Evolutionary conservation across 768 basidiomycete genomes (phyloP).

Genomic region (Cystobasidiopsis lactophilus): DNA sequence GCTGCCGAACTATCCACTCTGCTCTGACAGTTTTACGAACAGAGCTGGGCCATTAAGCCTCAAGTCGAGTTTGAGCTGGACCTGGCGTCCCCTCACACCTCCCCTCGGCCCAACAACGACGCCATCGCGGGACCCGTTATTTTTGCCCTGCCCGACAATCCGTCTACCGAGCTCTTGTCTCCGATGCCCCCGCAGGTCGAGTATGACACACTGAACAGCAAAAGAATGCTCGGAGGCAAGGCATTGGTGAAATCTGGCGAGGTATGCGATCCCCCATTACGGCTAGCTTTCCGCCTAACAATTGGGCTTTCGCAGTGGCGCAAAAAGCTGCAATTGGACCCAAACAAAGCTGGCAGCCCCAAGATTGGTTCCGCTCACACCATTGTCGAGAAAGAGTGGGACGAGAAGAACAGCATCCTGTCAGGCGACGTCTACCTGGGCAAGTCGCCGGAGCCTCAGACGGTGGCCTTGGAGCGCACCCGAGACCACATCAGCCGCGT

Average conservation of each 20-base stretch:
- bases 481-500: too few relatives aligned
- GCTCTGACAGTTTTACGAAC: neutral
- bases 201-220: slow-evolving; percentile 1
- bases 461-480: neutral
- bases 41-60: neutral
- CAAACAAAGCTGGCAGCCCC: neutral
- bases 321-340: neutral
- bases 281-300: too few relatives aligned
- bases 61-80: neutral
- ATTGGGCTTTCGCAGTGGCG: neutral
- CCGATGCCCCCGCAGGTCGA: neutral
- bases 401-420: neutral
- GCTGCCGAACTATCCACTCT: neutral
- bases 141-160: neutral
- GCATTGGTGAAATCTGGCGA: neutral
- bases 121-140: neutral
- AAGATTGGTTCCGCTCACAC: neutral
- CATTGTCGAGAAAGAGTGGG: neutral
- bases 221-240: neutral
- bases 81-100: neutral
- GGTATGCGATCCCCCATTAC: too few relatives aligned
- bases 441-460: neutral
- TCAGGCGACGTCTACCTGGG: neutral
- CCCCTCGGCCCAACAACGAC: neutral
- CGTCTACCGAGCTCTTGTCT: neutral